phyloP scores from a whole-genome alignment of 176 grass and related monocot species.

The Cymbopogon citratus region DNA sequence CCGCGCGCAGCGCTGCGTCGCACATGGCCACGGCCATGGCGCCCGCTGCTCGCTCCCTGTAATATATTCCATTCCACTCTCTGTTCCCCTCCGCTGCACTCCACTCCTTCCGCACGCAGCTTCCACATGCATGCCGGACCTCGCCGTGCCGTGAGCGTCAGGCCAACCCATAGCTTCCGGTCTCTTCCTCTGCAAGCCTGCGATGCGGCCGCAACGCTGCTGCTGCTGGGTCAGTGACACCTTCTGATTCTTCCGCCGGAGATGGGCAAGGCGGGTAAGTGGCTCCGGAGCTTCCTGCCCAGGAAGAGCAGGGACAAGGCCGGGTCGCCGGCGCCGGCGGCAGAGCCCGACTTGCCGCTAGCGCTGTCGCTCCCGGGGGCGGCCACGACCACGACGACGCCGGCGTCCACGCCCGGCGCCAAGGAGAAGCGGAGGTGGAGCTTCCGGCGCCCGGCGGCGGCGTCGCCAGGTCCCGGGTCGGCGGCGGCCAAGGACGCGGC shows the following conservation, averaged over 20 bases:
- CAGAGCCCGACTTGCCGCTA: not conserved
- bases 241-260: not conserved
- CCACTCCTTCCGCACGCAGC: not conserved
- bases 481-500: too few species aligned
- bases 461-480: too few species aligned
- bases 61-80: slow-evolving; percentile 28
- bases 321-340: not conserved
- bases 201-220: not conserved
- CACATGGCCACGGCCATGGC: slow-evolving; percentile 4
- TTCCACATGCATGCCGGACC: slow-evolving; percentile 16
- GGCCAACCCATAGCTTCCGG: not conserved
- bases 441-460: too few species aligned
- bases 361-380: not conserved
- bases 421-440: too few species aligned
- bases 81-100: not conserved
- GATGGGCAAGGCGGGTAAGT: slow-evolving; percentile 80
- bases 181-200: not conserved
- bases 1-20: not conserved
- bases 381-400: too few species aligned
- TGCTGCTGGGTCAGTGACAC: not conserved
- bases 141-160: not conserved
- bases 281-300: slow-evolving; percentile 67
- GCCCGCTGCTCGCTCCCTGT: not conserved
- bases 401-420: too few species aligned
- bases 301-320: slow-evolving; percentile 35